These are phyloP conservation scores for Corynespora cassiicola DNA, from an alignment of 2,329 filamentous ascomycete genomes.

Conservation along the genomic window DNA sequence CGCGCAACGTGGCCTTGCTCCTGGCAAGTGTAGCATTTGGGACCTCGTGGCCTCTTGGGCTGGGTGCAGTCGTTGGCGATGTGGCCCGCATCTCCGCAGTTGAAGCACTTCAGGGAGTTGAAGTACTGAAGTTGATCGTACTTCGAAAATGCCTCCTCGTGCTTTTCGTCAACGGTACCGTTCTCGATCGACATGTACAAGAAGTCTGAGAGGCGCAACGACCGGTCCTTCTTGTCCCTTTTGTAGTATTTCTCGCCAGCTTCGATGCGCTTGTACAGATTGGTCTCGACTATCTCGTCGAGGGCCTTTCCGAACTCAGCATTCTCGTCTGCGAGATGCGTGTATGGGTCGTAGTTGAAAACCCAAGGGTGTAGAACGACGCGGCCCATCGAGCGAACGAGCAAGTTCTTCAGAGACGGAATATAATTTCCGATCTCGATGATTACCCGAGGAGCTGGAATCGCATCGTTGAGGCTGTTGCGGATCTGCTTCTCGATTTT, in stretches of 20 bases:
- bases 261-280: slow-evolving; percentile 10
- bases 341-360: slow-evolving; percentile 19
- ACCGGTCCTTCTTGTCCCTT: too few species aligned
- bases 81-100: slow-evolving; percentile 9
- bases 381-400: slow-evolving; percentile 6
- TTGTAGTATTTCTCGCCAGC: slow-evolving; percentile 13
- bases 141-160: too few species aligned
- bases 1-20: slow-evolving; percentile 15
- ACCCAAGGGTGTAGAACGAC: slow-evolving; percentile 16
- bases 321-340: slow-evolving; percentile 7
- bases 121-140: too few species aligned
- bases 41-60: too few species aligned
- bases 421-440: slow-evolving; percentile 9
- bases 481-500: slow-evolving; percentile 14
- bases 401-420: slow-evolving; percentile 11
- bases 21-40: slow-evolving; percentile 19
- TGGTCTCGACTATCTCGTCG: slow-evolving; percentile 4
- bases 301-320: slow-evolving; percentile 8
- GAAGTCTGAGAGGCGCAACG: too few species aligned
- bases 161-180: too few species aligned
- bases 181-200: too few species aligned
- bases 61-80: slow-evolving; percentile 8
- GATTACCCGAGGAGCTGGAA: slow-evolving; percentile 18
- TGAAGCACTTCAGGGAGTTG: slow-evolving; percentile 4
- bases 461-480: slow-evolving; percentile 3